Evolutionary conservation across 2,329 filamentous ascomycete genomes (phyloP), one percentile per base, ranked within the genome.

Genomic region (Tolypocladium tundrense): DNA sequence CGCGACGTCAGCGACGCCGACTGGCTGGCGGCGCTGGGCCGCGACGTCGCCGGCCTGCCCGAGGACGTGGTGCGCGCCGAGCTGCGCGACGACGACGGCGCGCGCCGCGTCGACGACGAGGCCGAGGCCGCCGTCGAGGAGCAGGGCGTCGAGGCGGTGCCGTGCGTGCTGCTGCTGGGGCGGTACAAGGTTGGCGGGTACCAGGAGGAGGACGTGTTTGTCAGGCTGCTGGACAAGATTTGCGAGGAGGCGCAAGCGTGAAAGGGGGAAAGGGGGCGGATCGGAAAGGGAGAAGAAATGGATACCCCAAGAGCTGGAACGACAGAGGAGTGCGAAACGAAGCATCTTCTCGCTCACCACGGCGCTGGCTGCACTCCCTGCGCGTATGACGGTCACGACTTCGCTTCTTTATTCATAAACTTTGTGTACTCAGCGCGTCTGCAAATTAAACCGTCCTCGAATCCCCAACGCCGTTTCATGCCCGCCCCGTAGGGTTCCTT

Each of bases 141-240:
- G 13, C 61, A 64, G 5, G 71, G 70, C 8, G 72, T 92, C 56
- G 77, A 77, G 58, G 88, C 88, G 0, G 88, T 92, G 63, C 88
- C 89, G 19, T 85, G 87, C 64, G 90, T 90, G 65, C 85, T 84
- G 2, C 79, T 93, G 55, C 87, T 91, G 67, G 83, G 79, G 1
- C 75, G 76, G 65, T 91, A 84, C 70, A 80, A 85, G 62, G 77
- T 93, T 21, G 84, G 86, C 10, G 90, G 90, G 1, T 88, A 86
- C 57, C 87, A 92, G 74, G 82, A 86, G 59, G 76, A 82, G 3
- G 77, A 78, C 51, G 78, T 85, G 0, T 90, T 91, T 69, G 73
- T 86, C 65, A 77, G 81, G 60, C 70, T 88, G 42, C 91, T 93
- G 72, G 80, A 86, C 62, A 76, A 79, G 67, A 75, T 88, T 55